A percentile compares a stretch with the other conserved stretches of the same genome.
phyloP scores from a whole-genome alignment of 352 stramenopile genomes.

The Vaucheria bursata region DNA sequence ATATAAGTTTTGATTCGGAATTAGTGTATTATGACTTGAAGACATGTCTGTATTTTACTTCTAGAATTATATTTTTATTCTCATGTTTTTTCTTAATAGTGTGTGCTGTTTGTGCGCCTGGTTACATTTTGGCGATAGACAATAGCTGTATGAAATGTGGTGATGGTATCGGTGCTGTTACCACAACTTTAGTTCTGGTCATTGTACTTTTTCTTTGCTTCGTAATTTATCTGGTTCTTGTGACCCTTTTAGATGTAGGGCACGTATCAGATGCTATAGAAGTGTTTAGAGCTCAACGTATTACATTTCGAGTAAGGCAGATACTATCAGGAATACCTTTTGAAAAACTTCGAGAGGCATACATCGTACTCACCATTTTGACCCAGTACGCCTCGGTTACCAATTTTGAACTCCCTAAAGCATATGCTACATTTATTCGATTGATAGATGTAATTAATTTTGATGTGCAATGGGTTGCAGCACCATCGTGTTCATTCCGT shows the following conservation, averaged over 20 bases:
- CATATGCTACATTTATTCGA: slow-evolving; percentile 20
- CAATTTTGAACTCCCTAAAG: neutral
- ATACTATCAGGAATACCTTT: neutral
- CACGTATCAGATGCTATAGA: neutral
- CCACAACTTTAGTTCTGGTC: slow-evolving; percentile 1
- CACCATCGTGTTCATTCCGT: slow-evolving; percentile 16
- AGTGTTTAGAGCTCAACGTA: neutral
- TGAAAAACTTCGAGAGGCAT: slow-evolving; percentile 8
- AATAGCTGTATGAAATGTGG: slow-evolving; percentile 20
- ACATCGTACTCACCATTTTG: slow-evolving; percentile 34
- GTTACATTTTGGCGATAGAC: slow-evolving; percentile 12
- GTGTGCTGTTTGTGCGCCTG: slow-evolving; percentile 19
- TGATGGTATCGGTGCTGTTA: neutral
- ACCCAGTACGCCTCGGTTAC: slow-evolving; percentile 37
- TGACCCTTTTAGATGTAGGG: slow-evolving; percentile 10
- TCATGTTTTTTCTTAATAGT: slow-evolving; percentile 5
- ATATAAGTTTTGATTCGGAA: no score
- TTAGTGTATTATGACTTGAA: no score
- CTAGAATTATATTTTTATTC: neutral
- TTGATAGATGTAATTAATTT: slow-evolving; percentile 17
- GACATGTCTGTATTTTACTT: no score
- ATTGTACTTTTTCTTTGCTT: neutral
- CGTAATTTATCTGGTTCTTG: neutral
- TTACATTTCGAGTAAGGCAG: neutral
- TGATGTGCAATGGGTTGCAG: slow-evolving; percentile 23